Percentiles rank a stretch among this genome's conserved stretches.
Conservation (phyloP, 495 filamentous ascomycete species). For the Tetracladium marchalianum region DNA sequence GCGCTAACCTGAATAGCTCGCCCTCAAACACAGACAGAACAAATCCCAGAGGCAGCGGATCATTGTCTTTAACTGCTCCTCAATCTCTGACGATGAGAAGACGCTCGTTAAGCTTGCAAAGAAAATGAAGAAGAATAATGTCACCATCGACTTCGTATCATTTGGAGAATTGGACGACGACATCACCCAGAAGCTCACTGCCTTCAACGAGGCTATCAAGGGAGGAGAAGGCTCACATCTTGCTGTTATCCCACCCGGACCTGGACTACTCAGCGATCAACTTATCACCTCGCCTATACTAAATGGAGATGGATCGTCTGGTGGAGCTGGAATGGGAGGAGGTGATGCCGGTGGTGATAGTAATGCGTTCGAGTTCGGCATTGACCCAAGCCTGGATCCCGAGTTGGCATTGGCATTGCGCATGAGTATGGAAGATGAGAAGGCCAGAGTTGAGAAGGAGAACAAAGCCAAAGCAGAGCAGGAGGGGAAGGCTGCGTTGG, state of each 20-base stretch:
- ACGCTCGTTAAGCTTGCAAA: constrained; percentile 80
- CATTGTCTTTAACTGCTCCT: constrained; percentile 89
- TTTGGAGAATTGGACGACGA: constrained; percentile 91
- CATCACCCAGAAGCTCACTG: constrained; percentile 81
- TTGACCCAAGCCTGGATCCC: constrained; percentile 75
- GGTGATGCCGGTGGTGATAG: constrained; percentile 48
- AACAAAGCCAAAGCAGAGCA: constrained; percentile 63
- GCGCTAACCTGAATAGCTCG: constrained; percentile 47
- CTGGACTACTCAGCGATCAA: constrained; percentile 83
- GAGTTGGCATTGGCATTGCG: constrained; percentile 91
- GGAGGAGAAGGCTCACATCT: constrained; percentile 82
- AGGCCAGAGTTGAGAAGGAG: constrained; percentile 78
- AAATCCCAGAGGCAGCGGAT: constrained; percentile 92
- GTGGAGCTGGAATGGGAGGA: constrained; percentile 33
- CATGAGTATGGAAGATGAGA: constrained; percentile 97
- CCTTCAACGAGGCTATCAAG: constrained; percentile 88
- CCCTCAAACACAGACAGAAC: constrained; percentile 97
- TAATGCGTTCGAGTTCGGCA: constrained; percentile 56
- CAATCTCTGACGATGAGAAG: constrained; percentile 82
- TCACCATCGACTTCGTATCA: constrained; percentile 84
- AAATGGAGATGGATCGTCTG: constrained; percentile 57
- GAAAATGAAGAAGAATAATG: constrained; percentile 96
- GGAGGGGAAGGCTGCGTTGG: constrained; percentile 43
- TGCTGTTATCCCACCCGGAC: constrained; percentile 81
- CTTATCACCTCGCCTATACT: constrained; percentile 89